phyloP scores from a whole-genome alignment of 228 moss, liverwort and hornwort genomes.

The Sphagnum magellanicum region DNA sequence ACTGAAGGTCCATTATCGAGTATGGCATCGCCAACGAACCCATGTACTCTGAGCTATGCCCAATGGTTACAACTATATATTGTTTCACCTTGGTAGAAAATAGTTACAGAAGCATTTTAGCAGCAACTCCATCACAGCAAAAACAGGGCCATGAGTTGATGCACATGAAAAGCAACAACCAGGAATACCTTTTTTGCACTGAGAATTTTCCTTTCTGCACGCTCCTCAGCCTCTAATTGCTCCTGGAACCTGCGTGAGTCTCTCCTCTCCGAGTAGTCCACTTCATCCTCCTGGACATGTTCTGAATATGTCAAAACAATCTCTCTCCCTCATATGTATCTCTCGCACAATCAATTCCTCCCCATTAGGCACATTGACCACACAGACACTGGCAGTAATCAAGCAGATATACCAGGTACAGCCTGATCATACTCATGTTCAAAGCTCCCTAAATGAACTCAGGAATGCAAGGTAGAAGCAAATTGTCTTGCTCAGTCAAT shows the following conservation, averaged over 20 bases:
- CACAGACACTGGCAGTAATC: background rate
- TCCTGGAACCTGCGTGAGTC: slow-evolving; percentile 73
- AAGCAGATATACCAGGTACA: background rate
- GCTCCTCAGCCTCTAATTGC: slow-evolving; percentile 79
- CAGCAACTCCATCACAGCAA: no score
- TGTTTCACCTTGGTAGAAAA: background rate
- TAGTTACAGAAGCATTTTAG: background rate
- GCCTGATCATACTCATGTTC: background rate
- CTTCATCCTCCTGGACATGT: slow-evolving; percentile 70
- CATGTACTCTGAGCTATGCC: background rate
- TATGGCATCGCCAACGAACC: background rate
- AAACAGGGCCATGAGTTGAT: no score
- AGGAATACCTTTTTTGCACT: slow-evolving; percentile 73
- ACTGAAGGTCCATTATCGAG: background rate
- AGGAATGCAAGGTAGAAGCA: no score
- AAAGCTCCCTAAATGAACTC: no score
- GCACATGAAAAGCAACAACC: background rate
- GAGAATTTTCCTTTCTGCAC: slow-evolving; percentile 76
- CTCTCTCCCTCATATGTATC: background rate
- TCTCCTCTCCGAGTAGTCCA: slow-evolving; percentile 44
- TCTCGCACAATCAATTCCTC: background rate
- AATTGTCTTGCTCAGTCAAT: background rate
- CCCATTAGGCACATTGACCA: background rate
- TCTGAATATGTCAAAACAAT: background rate
- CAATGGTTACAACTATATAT: background rate